Evolutionary conservation across 1,284 basidiomycete genomes (phyloP), one percentile per base, ranked within the genome.

Genomic region (Sphagnurus paluster): DNA sequence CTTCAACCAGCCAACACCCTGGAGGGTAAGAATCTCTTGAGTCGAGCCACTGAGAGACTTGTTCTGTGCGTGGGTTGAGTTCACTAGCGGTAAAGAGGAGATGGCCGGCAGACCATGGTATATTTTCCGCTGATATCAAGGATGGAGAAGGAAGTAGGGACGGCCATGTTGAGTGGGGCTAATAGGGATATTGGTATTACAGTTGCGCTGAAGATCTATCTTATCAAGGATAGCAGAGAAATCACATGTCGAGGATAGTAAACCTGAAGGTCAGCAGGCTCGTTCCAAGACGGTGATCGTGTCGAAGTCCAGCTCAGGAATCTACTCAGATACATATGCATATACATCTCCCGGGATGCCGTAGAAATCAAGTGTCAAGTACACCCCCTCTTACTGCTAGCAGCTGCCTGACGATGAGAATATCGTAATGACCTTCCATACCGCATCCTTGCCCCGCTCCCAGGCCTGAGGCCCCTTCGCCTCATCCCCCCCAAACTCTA

Each of bases 401-500:
- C n/a, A n/a, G n/a, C n/a, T n/a, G n/a, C n/a, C 24, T 14, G 30
- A 44, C 3, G 67, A 63, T 11, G 66, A 58, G 59, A 90, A 91
- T 21, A 92, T 41, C 1, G 84, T 87, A 43, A 87, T 67, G 8
- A 89, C 77, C 55, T 74, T 83, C 90, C 90, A 92, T 1, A 75
- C 61, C 1, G 87, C 84, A 56, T 89, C 85, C 55, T 86, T 90
- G 7, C 90, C 90, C 51, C 77, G 76, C 56, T 93, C 90, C 90
- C 90, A 93, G 53, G 88, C 89, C 50, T 87, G 81, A 3, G 86
- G 82, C 2, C 90, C 90, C 47, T 76, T 77, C 10, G 87, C 82
- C 53, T 87, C 80, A 39, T 79, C 76, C 2, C 87, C 88, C 1
- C 85, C 87, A 66, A 90, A 90, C 60, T 93, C 90, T 13, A 90